Evolutionary conservation across 495 filamentous ascomycete genomes (phyloP), one percentile per base, ranked within the genome.

Genomic region (Aspergillus ellipticus): DNA sequence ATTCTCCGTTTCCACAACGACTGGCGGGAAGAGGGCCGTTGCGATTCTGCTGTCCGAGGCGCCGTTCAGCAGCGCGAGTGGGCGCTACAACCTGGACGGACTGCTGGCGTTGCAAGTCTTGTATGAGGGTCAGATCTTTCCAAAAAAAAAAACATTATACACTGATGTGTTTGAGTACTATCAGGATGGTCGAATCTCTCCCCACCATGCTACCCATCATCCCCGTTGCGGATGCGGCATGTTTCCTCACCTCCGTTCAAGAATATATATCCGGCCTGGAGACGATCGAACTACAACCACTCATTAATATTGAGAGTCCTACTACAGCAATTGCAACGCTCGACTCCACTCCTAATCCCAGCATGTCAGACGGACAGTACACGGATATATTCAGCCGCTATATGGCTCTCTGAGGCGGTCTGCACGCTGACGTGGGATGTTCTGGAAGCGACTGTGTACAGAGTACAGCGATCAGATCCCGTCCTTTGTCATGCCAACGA

Each of bases 41-140:
- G 60, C 79, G 13, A 84, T 87, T 61, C 66, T 86, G 3, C 70
- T 86, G 1, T 70, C 70, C 8, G 64, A 69, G 13, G 41, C 49
- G 8, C 46, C 62, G 8, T 60, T 63, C 42, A 37, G 15, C 4
- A 59, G 51, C 5, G 62, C 54, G 2, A 63, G 61, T 37, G 43
- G 53, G 5, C 50, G 42, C 16, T 63, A 53, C 47, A 59, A 33
- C 6, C 42, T 72, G 15, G 51, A 68, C 35, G 61, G 56, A 10
- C 57, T 69, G 10, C 49, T 73, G 51, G 49, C 58, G 16, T 52
- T 75, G 16, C 71, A 77, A 50, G 66, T 63, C 10, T 19, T 72
- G 71, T 74, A 61, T 4, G 64, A 49, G n/a, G n/a, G n/a, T n/a
- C n/a, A n/a, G n/a, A n/a, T n/a, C n/a, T n/a, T n/a, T n/a, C n/a